phyloP scores from a whole-genome alignment of 768 basidiomycete genomes.

The Naganishia kalamii region DNA sequence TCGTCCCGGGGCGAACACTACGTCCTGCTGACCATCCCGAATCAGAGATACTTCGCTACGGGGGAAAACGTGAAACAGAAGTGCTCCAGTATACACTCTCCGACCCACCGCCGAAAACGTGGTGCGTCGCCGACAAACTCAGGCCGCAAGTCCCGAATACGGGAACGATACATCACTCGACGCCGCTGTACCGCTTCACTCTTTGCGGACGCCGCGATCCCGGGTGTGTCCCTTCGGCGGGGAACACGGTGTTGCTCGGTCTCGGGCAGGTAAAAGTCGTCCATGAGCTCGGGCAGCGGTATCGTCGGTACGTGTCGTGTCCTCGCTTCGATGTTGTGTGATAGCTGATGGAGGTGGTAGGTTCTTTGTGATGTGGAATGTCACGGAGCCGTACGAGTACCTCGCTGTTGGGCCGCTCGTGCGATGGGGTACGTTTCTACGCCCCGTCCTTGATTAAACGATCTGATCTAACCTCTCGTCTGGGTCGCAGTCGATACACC shows the following conservation, averaged over 20 bases:
- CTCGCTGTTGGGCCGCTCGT: conserved; percentile 1
- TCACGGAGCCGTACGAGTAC: not conserved
- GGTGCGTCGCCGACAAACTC: not conserved
- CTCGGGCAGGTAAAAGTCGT: conserved; percentile 2
- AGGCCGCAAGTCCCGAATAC: not conserved
- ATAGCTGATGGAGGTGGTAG: not conserved
- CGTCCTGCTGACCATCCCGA: not conserved
- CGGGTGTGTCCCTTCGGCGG: not conserved
- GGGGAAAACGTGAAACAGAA: too few species aligned
- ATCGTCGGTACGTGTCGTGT: not conserved
- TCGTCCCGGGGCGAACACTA: not conserved
- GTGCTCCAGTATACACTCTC: not conserved
- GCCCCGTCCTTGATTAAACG: not conserved
- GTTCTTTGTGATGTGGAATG: conserved; percentile 12
- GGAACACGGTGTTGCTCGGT: conserved; percentile 11
- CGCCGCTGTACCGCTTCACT: not conserved
- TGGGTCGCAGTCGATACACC: not conserved
- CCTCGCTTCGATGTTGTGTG: not conserved
- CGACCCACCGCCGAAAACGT: too few species aligned
- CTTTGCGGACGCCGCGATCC: not conserved
- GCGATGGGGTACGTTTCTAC: conserved; percentile 1
- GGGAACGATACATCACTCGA: not conserved
- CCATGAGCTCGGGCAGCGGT: not conserved
- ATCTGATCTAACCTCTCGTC: not conserved
- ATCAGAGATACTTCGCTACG: too few species aligned